A percentile compares a stretch with the other conserved stretches of the same genome.
These are phyloP conservation scores for Trypethelium eluteriae DNA, from an alignment of 495 filamentous ascomycete genomes.

Conservation along the genomic window DNA sequence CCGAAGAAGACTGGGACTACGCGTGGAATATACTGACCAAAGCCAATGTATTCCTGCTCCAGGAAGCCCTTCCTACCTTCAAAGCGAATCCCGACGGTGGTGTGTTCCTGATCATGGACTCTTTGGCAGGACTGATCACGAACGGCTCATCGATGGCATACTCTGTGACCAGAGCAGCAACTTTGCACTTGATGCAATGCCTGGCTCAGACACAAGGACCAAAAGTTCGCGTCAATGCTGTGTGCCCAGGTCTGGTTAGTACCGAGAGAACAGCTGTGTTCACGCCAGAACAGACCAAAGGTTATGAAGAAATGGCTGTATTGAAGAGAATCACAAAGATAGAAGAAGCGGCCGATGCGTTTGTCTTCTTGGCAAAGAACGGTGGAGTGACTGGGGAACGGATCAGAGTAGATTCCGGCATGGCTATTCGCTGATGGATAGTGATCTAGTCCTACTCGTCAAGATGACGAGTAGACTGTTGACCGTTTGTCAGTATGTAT, in stretches of 20 bases:
- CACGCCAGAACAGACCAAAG: conserved; percentile 23
- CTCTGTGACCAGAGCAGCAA: conserved; percentile 58
- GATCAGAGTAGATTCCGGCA: conserved; percentile 1
- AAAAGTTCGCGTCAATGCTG: conserved; percentile 62
- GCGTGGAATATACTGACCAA: conserved; percentile 66
- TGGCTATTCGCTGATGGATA: not conserved
- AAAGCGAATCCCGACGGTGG: conserved; percentile 63
- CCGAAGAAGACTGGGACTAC: conserved; percentile 64
- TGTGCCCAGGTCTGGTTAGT: conserved; percentile 56
- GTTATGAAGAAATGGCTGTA: conserved; percentile 29
- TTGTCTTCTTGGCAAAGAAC: conserved; percentile 36
- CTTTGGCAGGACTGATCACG: conserved; percentile 42
- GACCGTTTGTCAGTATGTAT: too few species aligned
- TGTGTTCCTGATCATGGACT: conserved; percentile 59
- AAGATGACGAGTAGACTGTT: too few species aligned
- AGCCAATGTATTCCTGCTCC: conserved; percentile 54
- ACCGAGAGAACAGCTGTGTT: conserved; percentile 56
- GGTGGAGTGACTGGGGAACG: conserved; percentile 35
- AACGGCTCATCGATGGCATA: conserved; percentile 58
- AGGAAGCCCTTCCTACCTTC: conserved; percentile 56
- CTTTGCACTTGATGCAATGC: conserved; percentile 64
- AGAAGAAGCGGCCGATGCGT: conserved; percentile 30
- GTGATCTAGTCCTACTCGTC: not conserved
- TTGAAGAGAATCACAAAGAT: conserved; percentile 24
- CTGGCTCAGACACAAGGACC: conserved; percentile 57